Evolutionary conservation across 305 asterid species (phyloP).

Genomic region (Coffea humblotiana): DNA sequence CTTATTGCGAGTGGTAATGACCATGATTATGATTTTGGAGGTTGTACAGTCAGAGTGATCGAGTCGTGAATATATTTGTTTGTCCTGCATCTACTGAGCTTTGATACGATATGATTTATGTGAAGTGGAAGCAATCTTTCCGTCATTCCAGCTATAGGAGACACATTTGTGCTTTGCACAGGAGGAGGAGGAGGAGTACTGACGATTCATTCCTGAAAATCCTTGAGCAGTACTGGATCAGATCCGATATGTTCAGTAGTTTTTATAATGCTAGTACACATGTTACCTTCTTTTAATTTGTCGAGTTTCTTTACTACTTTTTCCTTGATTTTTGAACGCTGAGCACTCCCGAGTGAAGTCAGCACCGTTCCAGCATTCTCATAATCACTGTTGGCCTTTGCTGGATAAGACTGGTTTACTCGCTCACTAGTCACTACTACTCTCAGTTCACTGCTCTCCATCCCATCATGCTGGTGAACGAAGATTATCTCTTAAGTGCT

Average conservation of each 20-base stretch:
- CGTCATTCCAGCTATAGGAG: constrained; percentile 21
- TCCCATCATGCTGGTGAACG: background rate
- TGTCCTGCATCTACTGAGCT: background rate
- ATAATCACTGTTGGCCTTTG: background rate
- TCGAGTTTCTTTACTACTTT: background rate
- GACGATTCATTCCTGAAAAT: background rate
- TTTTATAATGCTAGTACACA: no score
- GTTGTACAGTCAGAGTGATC: background rate
- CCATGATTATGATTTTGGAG: background rate
- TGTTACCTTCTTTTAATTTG: no score
- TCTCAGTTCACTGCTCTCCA: background rate
- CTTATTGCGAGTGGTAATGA: background rate
- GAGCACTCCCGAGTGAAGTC: background rate
- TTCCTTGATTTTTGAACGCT: background rate
- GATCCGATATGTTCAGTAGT: background rate
- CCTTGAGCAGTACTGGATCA: background rate
- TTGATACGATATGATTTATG: no score
- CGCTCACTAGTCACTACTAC: no score
- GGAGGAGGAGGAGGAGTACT: background rate
- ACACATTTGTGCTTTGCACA: constrained; percentile 6
- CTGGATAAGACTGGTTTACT: background rate
- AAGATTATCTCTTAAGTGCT: background rate
- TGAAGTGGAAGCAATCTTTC: constrained; percentile 15
- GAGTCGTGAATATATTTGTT: background rate
- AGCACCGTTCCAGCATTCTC: background rate